Evolutionary conservation across 495 filamentous ascomycete genomes (phyloP).

Genomic region (Tetracladium setigerum): DNA sequence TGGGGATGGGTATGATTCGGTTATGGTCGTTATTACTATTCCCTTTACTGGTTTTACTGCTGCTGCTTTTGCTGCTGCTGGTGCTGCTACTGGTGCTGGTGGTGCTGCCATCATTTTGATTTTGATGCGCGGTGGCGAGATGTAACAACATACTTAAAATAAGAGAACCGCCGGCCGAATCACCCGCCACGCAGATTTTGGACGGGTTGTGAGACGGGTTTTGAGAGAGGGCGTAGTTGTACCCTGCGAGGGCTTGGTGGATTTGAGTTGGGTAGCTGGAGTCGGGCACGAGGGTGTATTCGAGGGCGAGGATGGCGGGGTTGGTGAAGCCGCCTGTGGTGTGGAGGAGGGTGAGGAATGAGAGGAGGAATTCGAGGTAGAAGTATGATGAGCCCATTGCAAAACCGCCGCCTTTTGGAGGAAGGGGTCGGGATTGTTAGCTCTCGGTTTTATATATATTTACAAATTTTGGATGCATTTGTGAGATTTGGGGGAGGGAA

Average conservation of each 20-base stretch:
- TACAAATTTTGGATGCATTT: background rate
- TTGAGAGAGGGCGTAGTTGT: slow-evolving; percentile 53
- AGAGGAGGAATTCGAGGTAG: slow-evolving; percentile 71
- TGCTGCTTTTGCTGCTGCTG: background rate
- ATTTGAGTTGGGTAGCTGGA: slow-evolving; percentile 60
- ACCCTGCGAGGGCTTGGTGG: slow-evolving; percentile 55
- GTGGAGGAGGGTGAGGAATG: slow-evolving; percentile 49
- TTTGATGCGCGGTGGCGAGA: slow-evolving; percentile 28
- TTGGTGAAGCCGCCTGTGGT: slow-evolving; percentile 51
- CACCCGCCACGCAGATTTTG: slow-evolving; percentile 57
- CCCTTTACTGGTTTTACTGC: too few relatives aligned
- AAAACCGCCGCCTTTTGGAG: slow-evolving; percentile 64
- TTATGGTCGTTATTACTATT: slow-evolving; percentile 14
- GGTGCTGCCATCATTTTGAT: background rate
- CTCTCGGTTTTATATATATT: too few relatives aligned
- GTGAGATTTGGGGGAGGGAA: background rate
- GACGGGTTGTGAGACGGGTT: slow-evolving; percentile 35
- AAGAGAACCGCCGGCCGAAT: slow-evolving; percentile 67
- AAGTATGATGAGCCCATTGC: slow-evolving; percentile 71
- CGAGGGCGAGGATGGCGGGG: slow-evolving; percentile 69
- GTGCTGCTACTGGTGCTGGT: background rate
- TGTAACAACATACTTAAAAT: slow-evolving; percentile 59
- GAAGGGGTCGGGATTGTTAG: background rate
- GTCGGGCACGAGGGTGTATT: slow-evolving; percentile 75
- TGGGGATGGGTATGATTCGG: background rate